Conservation (phyloP, 305 asterid species). For the Striga hermonthica region DNA sequence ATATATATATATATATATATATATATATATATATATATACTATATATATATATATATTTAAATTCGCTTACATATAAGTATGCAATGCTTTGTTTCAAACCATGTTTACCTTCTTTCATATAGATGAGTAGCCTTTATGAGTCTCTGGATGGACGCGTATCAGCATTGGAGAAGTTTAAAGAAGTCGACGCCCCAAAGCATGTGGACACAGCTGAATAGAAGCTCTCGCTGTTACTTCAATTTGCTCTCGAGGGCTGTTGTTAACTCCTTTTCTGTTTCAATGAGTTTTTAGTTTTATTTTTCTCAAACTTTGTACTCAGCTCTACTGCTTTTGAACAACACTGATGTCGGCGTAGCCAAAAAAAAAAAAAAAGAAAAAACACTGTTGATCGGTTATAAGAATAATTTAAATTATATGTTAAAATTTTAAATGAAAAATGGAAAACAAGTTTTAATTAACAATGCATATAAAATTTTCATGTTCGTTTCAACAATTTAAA, state of each 20-base stretch:
- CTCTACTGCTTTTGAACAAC: slow-evolving; percentile 18
- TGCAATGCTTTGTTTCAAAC: no score
- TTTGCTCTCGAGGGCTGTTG: slow-evolving; percentile 31
- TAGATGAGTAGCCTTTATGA: slow-evolving; percentile 55
- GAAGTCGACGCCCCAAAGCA: slow-evolving; percentile 53
- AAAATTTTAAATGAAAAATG: no score
- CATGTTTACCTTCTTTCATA: slow-evolving; percentile 8
- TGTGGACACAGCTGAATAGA: slow-evolving; percentile 56
- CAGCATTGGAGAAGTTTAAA: slow-evolving; percentile 69
- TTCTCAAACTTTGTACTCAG: slow-evolving; percentile 18
- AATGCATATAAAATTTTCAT: no score
- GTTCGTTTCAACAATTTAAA: no score
- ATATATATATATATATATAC: no score
- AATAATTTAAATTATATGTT: no score
- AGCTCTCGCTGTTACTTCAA: slow-evolving; percentile 21
- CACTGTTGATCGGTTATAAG: no score
- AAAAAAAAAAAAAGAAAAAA: no score
- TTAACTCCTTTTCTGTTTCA: slow-evolving; percentile 14
- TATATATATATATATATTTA: no score
- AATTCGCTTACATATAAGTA: no score
- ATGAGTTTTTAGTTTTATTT: slow-evolving; percentile 22
- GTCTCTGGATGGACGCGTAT: slow-evolving; percentile 70
- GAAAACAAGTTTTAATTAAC: no score
- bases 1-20: background rate
- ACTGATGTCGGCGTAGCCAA: background rate